Evolutionary conservation across 306 rosid species (phyloP).

Genomic region (Inga leiocalycina): DNA sequence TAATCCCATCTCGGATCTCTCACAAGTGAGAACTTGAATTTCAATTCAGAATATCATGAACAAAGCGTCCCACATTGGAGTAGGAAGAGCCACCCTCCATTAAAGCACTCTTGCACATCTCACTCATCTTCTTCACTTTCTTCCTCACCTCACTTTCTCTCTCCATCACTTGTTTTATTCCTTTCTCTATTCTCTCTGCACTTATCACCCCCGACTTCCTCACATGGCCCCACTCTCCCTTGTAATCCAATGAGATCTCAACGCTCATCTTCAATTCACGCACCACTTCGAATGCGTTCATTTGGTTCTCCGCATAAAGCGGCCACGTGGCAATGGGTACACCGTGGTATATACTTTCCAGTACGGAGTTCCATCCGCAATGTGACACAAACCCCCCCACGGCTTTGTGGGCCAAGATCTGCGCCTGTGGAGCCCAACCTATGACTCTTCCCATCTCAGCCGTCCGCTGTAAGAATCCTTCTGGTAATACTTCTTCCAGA

Average conservation of each 20-base stretch:
- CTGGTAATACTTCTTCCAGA: background rate
- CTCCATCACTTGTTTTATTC: background rate
- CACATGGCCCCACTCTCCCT: background rate
- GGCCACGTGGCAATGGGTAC: background rate
- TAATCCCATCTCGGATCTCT: no score
- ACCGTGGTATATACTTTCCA: background rate
- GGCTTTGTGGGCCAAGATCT: conserved; percentile 35
- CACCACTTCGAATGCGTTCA: conserved; percentile 28
- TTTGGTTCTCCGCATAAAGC: background rate
- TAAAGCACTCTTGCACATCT: background rate
- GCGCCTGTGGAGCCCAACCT: conserved; percentile 49
- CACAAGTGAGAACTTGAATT: no score
- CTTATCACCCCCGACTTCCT: background rate
- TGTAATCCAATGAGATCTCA: conserved; percentile 4
- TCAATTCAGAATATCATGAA: background rate
- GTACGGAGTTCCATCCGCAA: conserved; percentile 8
- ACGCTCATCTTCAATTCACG: conserved; percentile 30
- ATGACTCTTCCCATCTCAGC: conserved; percentile 27
- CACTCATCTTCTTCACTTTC: background rate
- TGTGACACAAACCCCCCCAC: conserved; percentile 44
- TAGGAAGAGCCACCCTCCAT: background rate
- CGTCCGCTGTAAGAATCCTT: conserved; percentile 47
- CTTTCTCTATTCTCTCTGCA: background rate
- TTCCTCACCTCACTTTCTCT: background rate
- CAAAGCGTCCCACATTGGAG: background rate